These are phyloP conservation scores for Pichia nakasei DNA, from an alignment of 805 yeast species.

Conservation along the genomic window DNA sequence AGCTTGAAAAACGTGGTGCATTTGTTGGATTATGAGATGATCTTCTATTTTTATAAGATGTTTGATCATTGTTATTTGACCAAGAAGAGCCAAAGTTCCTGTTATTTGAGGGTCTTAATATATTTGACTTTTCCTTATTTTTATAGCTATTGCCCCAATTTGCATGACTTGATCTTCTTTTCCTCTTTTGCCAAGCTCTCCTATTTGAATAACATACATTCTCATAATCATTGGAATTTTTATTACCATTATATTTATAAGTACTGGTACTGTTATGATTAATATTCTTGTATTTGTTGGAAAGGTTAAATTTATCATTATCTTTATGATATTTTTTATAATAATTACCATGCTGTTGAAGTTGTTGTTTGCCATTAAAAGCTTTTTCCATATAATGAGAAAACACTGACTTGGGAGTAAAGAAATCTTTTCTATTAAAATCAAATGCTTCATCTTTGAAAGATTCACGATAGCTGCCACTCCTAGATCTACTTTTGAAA, in stretches of 20 bases:
- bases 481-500: constrained; percentile 15
- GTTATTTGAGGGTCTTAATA: constrained; percentile 11
- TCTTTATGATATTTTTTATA: neutral
- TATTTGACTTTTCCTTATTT: constrained; percentile 7
- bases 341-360: constrained; percentile 10
- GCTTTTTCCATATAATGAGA: constrained; percentile 64
- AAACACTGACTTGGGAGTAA: constrained; percentile 69
- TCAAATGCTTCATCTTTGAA: constrained; percentile 16
- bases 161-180: constrained; percentile 17
- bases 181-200: constrained; percentile 24
- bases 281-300: neutral
- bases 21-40: constrained; percentile 12
- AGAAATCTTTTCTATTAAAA: constrained; percentile 62
- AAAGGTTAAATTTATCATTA: neutral
- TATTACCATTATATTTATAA: constrained; percentile 5
- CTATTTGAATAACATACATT: constrained; percentile 12
- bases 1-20: constrained; percentile 15
- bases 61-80: constrained; percentile 39
- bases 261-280: no score
- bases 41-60: constrained; percentile 45
- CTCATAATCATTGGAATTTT: constrained; percentile 5
- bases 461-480: constrained; percentile 12
- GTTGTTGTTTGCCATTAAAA: constrained; percentile 23
- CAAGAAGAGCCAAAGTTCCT: constrained; percentile 9
- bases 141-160: constrained; percentile 9